Base-by-base conservation (phyloP, 2,329 filamentous ascomycete species). In the Stagonosporopsis vannaccii region DNA sequence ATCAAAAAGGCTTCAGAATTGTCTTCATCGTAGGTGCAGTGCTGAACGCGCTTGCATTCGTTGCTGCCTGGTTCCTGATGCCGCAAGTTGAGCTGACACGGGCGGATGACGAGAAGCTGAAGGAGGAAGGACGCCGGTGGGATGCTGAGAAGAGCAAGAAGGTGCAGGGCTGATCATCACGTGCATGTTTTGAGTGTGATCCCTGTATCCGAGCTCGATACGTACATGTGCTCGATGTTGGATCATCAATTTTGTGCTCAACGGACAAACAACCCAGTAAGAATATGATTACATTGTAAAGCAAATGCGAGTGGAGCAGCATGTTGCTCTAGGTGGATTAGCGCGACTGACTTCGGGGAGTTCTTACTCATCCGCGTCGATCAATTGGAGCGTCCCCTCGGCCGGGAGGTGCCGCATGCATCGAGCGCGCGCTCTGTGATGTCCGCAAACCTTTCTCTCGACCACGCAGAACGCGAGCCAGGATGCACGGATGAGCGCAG, bases 11-110 rank as follows among this genome's bases (percentile, higher is more conserved):
- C 6, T 67, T 67, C 23, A 52, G 52, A 7, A 50, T 65, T 2
- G 45, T 66, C 8, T 67, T 67, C 33, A 60, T 63, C 3, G 56
- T 67, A 1, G 59, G 61, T 9, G 61, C 65, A 17, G 58, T 20
- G 6, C 43, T 66, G 3, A 65, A 63, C 36, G 58, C 61, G 20
- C 35, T 59, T 25, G 56, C 63, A 2, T 66, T 67, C 23, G 2
- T 64, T 17, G 58, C 61, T 43, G 51, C 61, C 15, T 66, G 56
- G 54, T 58, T 60, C 15, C 12, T 67, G 51, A 67, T 66, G 47
- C 59, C 63, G 7, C 65, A 67, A 9, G 40, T 66, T 2, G 59
- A 60, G 43, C 50, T 67, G 17, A 43, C 55, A 3, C 59, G 65
- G 12, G 35, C 53, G 7, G 63, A 66, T 28, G 63, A 66, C 51